Base-by-base conservation (phyloP, 2,329 filamentous ascomycete genomes). In the Metarhizium brunneum region DNA sequence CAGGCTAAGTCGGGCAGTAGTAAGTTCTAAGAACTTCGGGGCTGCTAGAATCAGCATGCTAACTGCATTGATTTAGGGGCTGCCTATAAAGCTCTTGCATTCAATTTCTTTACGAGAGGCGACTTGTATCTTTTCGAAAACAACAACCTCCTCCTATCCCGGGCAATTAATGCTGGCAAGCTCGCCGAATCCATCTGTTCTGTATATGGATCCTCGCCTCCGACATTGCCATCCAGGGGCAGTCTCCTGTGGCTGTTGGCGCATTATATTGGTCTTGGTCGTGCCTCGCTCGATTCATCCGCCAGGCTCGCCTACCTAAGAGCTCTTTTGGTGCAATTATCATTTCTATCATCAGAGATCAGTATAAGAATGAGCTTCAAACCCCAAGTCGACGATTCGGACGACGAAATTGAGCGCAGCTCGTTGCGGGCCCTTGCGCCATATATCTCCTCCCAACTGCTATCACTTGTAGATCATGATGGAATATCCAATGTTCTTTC, bases 381-480 rank as follows among this genome's bases (percentile, higher is more conserved):
- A 47, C 35, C 47, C 13, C 38, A 49, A n/a, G 51, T 56, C 25
- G 60, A 60, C 6, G 61, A 62, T n/a, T 54, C 54, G n/a, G 48
- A 62, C 8, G 50, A 50, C 30, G 52, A 45, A 6, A 45, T 45
- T 20, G 47, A 54, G 2, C 42, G 18, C 43, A 6, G 13, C 13
- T 32, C 50, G 7, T n/a, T 60, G 35, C 61, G 54, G 47, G 60
- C 66, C 10, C 63, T 84, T 16, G 70, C 79, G 59, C 63, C 75
- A 0, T 87, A 90, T 64, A 70, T 95, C 13, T 78, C 79, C 50
- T 74, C 79, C 0, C 83, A 90, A 62, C 73, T 96, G 2, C 70
- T 80, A 16, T 87, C 85, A 10, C 73, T 96, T 7, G 83, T 95
- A 36, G 85, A 91, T 59, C 83, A 89, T 66, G 79, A 85, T 47